A percentile compares a stretch with the other conserved stretches of the same genome.
phyloP scores from a whole-genome alignment of 306 rosid species.

The Acacia acuminata region DNA sequence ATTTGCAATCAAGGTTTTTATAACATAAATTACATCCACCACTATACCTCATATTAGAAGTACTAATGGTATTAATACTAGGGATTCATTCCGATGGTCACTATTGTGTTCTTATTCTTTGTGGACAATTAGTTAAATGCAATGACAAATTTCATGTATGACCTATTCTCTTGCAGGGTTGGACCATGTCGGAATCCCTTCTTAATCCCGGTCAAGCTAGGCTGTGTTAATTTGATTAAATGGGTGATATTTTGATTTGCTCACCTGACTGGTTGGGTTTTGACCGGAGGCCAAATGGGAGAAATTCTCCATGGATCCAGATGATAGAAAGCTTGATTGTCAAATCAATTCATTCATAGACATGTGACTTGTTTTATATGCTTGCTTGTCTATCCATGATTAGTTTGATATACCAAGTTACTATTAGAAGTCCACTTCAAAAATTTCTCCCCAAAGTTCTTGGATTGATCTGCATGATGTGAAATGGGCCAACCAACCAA shows the following conservation, averaged over 20 bases:
- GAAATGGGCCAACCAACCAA: constrained; percentile 8
- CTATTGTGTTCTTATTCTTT: constrained; percentile 8
- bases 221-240: constrained; percentile 43
- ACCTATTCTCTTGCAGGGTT: constrained; percentile 62
- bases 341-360: neutral
- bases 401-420: neutral
- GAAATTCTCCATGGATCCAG: neutral
- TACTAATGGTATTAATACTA: neutral
- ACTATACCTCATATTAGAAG: neutral
- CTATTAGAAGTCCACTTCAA: neutral
- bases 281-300: neutral
- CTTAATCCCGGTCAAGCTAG: constrained; percentile 98
- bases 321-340: neutral
- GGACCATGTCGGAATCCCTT: constrained; percentile 93
- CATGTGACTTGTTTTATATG: neutral
- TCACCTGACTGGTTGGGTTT: constrained; percentile 37
- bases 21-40: constrained; percentile 2
- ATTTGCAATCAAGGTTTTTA: neutral
- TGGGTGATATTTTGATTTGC: constrained; percentile 32
- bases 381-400: neutral
- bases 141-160: neutral
- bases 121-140: neutral
- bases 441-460: neutral
- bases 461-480: constrained; percentile 16
- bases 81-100: neutral